Conservation (phyloP, 169 alveolate species). For the Plasmodium vivax region DNA sequence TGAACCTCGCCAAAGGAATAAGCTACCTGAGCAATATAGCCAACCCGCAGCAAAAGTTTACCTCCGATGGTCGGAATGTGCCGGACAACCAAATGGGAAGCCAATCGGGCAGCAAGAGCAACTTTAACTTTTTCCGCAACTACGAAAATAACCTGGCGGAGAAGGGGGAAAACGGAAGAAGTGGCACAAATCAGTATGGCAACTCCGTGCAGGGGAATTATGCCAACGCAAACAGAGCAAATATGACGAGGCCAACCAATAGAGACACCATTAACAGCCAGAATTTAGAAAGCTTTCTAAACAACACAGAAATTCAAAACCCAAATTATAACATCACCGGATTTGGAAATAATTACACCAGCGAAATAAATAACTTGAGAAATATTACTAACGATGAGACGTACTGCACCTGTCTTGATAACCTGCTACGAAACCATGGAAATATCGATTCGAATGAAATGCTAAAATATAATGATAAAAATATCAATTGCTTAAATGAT, state of each 20-base stretch:
- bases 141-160: neutral
- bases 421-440: conserved; percentile 75
- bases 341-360: conserved; percentile 39
- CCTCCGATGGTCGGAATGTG: neutral
- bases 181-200: neutral
- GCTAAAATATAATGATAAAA: conserved; percentile 73
- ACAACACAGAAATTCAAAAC: conserved; percentile 31
- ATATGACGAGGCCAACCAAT: neutral
- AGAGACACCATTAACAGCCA: conserved; percentile 6
- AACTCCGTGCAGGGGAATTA: neutral
- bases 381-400: conserved; percentile 72
- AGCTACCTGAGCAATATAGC: conserved; percentile 10
- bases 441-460: conserved; percentile 73
- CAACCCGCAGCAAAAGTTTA: neutral
- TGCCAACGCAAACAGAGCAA: neutral
- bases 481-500: conserved; percentile 72
- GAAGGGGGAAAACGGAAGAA: neutral
- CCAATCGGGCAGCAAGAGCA: neutral
- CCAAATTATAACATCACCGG: conserved; percentile 26
- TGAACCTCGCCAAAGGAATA: neutral
- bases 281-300: conserved; percentile 58
- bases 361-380: conserved; percentile 53
- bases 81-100: neutral
- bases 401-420: conserved; percentile 67
- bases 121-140: conserved; percentile 20